Conservation (phyloP, 2,329 filamentous ascomycete genomes). For the Helotiales sp. region DNA sequence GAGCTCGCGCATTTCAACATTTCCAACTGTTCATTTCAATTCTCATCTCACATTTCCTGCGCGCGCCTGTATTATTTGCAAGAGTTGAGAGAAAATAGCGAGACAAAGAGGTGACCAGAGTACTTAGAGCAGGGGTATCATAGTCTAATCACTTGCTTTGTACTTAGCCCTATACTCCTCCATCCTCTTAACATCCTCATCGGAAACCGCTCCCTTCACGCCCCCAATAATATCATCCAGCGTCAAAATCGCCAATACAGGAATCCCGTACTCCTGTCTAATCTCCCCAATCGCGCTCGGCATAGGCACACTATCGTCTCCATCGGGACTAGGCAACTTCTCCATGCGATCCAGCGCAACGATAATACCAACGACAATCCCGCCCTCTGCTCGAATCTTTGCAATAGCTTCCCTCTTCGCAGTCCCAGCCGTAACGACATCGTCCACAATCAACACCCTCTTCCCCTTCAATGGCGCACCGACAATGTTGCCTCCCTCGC, state of each 20-base stretch:
- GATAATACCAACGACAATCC: slow-evolving; percentile 82
- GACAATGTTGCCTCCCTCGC: slow-evolving; percentile 92
- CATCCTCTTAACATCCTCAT: slow-evolving; percentile 67
- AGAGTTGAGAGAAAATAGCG: background rate
- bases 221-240: slow-evolving; percentile 82
- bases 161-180: slow-evolving; percentile 75
- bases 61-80: background rate
- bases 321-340: slow-evolving; percentile 70
- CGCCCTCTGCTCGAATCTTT: slow-evolving; percentile 86
- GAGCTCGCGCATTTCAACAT: background rate
- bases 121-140: slow-evolving; percentile 19
- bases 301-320: slow-evolving; percentile 60
- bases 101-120: background rate
- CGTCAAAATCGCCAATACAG: slow-evolving; percentile 82
- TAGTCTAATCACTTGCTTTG: slow-evolving; percentile 57
- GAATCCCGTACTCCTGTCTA: slow-evolving; percentile 80
- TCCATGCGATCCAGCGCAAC: slow-evolving; percentile 88
- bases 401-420: slow-evolving; percentile 91
- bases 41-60: background rate
- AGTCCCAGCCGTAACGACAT: slow-evolving; percentile 94
- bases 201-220: slow-evolving; percentile 62
- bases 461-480: slow-evolving; percentile 85
- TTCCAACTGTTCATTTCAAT: background rate
- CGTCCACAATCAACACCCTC: slow-evolving; percentile 88
- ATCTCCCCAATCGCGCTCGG: slow-evolving; percentile 87